Conservation (phyloP, 257 asterid genomes). For the Nicotiana tabacum region DNA sequence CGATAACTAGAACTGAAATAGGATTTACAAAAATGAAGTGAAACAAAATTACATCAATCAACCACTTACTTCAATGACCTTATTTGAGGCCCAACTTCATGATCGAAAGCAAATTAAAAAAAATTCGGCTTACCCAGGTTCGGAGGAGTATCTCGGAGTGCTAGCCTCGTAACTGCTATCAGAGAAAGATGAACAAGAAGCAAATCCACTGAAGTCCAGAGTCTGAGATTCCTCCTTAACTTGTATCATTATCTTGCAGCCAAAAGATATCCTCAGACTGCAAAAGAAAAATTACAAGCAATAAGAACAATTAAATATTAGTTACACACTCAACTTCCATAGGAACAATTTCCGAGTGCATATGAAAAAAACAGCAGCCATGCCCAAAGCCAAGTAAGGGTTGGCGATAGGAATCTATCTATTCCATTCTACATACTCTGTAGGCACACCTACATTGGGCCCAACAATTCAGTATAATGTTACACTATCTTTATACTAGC, state of each 20-base stretch:
- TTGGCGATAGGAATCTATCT: background rate
- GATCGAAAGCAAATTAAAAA: background rate
- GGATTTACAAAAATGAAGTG: constrained; percentile 5
- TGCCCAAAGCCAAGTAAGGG: background rate
- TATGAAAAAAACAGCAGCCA: background rate
- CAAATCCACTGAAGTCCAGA: background rate
- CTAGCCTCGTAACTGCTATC: constrained; percentile 37
- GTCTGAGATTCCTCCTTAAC: constrained; percentile 33
- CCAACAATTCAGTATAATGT: background rate
- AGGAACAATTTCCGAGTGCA: background rate
- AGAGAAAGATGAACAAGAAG: constrained; percentile 26
- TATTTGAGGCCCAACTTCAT: background rate
- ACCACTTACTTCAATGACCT: background rate
- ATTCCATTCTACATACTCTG: too few species aligned
- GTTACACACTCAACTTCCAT: too few species aligned
- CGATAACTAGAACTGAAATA: constrained; percentile 29
- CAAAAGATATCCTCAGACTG: constrained; percentile 14
- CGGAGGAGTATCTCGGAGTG: constrained; percentile 37
- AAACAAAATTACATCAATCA: background rate
- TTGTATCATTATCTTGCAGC: constrained; percentile 32
- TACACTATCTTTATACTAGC: background rate
- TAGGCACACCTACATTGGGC: background rate
- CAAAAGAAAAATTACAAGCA: background rate
- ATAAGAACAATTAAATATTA: background rate
- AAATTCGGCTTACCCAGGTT: constrained; percentile 30